phyloP scores from a whole-genome alignment of 1,139 yeast species.

The Taiozyma onychis region DNA sequence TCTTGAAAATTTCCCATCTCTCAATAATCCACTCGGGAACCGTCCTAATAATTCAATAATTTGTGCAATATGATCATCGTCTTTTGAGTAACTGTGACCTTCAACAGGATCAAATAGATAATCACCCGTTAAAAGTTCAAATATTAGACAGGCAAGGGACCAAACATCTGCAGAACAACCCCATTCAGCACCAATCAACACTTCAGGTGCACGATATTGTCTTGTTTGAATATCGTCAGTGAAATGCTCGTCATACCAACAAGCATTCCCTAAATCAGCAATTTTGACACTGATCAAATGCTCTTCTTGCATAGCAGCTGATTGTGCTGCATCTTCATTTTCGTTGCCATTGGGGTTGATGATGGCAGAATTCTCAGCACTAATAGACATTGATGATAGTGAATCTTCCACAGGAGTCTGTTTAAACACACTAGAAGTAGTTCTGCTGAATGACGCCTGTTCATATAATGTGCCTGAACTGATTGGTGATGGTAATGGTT shows the following conservation, averaged over 20 bases:
- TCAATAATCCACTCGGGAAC: constrained; percentile 45
- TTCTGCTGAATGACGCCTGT: constrained; percentile 5
- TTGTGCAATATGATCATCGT: constrained; percentile 74
- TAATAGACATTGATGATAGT: constrained; percentile 25
- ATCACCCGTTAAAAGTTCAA: constrained; percentile 72
- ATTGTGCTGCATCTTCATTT: neutral
- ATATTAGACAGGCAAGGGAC: constrained; percentile 67
- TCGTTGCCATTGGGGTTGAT: constrained; percentile 1
- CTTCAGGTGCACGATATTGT: constrained; percentile 72
- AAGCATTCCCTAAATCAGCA: constrained; percentile 75
- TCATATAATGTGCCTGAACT: constrained; percentile 37
- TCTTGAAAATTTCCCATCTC: constrained; percentile 45
- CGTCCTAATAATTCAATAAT: constrained; percentile 60
- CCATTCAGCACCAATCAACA: constrained; percentile 56
- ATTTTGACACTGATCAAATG: constrained; percentile 47
- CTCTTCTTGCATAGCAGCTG: constrained; percentile 7
- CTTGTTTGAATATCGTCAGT: constrained; percentile 73
- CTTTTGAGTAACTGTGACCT: constrained; percentile 47
- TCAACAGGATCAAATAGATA: constrained; percentile 61
- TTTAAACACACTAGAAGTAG: neutral
- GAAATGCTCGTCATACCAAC: constrained; percentile 60
- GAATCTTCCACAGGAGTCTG: constrained; percentile 17
- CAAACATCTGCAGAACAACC: constrained; percentile 74
- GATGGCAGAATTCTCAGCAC: constrained; percentile 14
- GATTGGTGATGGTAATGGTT: constrained; percentile 78